Evolutionary conservation across 768 basidiomycete genomes (phyloP), one percentile per base, ranked within the genome.

Genomic region (Austroboletus eburneus): DNA sequence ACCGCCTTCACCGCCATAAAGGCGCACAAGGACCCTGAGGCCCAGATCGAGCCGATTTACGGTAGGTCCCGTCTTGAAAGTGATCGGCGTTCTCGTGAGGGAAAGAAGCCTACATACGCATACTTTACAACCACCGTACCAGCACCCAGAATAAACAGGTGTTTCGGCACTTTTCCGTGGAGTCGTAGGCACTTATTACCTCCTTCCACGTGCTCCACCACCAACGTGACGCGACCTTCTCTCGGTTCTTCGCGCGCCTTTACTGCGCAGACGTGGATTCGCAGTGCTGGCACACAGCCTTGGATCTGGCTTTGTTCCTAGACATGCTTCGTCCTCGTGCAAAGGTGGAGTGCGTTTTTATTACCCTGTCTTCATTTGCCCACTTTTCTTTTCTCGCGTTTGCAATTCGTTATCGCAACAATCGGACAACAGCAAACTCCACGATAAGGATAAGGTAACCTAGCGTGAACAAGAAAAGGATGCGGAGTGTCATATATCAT

Each of bases 81-180:
- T 30, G 52, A 57, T 58, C 35, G 43, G 38, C 51, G 3, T 40
- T 25, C 21, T 43, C 17, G 30, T 41, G 42, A 30, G 27, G 35
- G 25, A 14, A 13, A 25, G 32, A 38, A 39, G 24, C 9, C 13
- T 13, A 33, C 10, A 13, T 14, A 16, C 34, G 16, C 27, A 10
- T 32, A 13, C 30, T 14, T 6, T 14, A n/a, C 20, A 10, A 13
- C 29, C 16, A 18, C 45, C 7, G 34, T 17, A 27, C 34, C 16
- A 35, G 10, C 12, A 27, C 12, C 7, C 27, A 27, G 27, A 27
- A 27, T 27, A 27, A 27, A 34, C 25, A n/a, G 32, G 22, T 18
- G 27, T 21, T 30, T 18, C 35, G 43, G 38, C 25, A 30, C 36
- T 39, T 48, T 36, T 45, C 23, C 16, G 29, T 43, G 34, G 22